Evolutionary conservation across 2,329 filamentous ascomycete species (phyloP), one percentile per base, ranked within the genome.

Genomic region (Pezicula radicicola): DNA sequence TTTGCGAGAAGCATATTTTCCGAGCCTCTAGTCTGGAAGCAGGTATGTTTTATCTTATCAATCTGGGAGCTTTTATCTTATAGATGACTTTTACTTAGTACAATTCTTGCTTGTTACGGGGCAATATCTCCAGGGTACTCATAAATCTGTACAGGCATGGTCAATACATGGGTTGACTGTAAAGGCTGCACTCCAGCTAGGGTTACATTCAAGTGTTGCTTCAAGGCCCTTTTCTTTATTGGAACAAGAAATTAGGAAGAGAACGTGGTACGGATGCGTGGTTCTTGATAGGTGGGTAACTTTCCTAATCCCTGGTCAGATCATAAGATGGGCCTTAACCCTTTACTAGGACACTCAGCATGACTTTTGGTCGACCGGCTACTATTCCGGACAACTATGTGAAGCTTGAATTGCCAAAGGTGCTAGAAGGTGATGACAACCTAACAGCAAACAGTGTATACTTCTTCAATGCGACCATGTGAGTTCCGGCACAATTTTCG

Each of bases 81-180:
- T 25, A 25, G 25, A 4, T 5, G 25, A 25, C 25, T 25, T 6
- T 7, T 25, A 25, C 25, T 25, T 49, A 71, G 77, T 80, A 0
- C 76, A 80, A 59, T 72, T 71, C 40, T 67, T 80, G 7, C 66
- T 82, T 0, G 53, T 81, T 0, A 69, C 75, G 56, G 72, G 71
- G 4, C 75, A 78, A 45, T 81, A 81, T 51, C 67, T 81, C 0
- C 78, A 82, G 57, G 77, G 78, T 2, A 80, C 77, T 0, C 75
- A 79, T 36, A 73, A 73, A 18, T 79, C 78, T 0, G 68, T 79
- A 2, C 72, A 80, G 49, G 74, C 79, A 2, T 83, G 79, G 78
- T 76, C 70, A 0, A 69, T 76, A 0, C 79, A 82, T 54, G 78
- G 79, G 0, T 66, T 81, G 0, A 73, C 77, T 0, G 72, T 81